A percentile compares a stretch with the other conserved stretches of the same genome.
Evolutionary conservation across 2,329 filamentous ascomycete species (phyloP).

Genomic region (Periconia sp.): DNA sequence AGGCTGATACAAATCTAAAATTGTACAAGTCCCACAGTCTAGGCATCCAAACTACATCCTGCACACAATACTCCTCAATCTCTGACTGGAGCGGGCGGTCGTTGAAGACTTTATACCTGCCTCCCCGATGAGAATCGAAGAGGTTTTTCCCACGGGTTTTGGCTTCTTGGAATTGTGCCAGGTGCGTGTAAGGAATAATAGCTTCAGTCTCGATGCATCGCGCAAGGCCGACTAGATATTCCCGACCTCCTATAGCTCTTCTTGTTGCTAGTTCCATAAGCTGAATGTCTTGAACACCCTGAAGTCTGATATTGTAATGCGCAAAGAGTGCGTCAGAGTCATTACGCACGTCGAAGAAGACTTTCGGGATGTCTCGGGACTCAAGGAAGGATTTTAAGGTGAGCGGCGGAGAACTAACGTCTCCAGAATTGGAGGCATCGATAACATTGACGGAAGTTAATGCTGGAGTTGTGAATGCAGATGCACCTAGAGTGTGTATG

Average conservation of each 20-base stretch:
- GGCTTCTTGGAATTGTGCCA: slow-evolving; percentile 25
- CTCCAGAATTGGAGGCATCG: no score
- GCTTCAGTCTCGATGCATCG: slow-evolving; percentile 15
- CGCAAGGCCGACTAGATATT: slow-evolving; percentile 8
- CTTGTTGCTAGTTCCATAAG: slow-evolving; percentile 25
- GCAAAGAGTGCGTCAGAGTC: slow-evolving; percentile 33
- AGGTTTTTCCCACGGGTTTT: slow-evolving; percentile 26
- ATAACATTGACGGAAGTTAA: no score
- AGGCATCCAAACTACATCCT: no score
- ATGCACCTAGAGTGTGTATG: slow-evolving; percentile 27
- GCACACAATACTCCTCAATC: slow-evolving; percentile 33
- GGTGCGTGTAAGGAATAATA: slow-evolving; percentile 11
- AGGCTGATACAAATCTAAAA: no score
- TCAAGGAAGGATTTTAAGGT: slow-evolving; percentile 40
- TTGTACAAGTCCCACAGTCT: no score
- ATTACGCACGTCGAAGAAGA: slow-evolving; percentile 37
- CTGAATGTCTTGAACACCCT: slow-evolving; percentile 26
- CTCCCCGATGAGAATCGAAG: slow-evolving; percentile 31
- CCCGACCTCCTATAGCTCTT: slow-evolving; percentile 1
- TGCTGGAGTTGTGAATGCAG: slow-evolving; percentile 33
- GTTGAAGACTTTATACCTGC: slow-evolving; percentile 36
- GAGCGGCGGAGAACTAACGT: slow-evolving; percentile 2
- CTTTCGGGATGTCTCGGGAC: slow-evolving; percentile 26
- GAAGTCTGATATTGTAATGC: slow-evolving; percentile 21
- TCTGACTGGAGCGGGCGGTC: slow-evolving; percentile 30